Conservation (phyloP, 1,139 yeast species). For the Komagataea norvegica region DNA sequence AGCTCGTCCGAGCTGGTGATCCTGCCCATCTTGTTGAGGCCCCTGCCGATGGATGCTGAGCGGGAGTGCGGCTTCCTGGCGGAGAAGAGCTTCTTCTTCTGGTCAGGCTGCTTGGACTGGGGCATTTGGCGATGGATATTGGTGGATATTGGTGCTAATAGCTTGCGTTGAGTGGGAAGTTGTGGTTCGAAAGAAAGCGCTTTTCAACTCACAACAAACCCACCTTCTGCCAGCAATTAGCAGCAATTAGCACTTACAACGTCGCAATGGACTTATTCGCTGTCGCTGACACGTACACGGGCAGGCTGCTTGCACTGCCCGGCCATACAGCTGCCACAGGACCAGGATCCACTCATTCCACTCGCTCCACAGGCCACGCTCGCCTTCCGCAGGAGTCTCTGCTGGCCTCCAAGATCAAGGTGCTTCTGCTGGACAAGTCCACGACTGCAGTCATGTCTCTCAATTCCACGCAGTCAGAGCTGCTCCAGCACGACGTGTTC, state of each 20-base stretch:
- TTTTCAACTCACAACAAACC: background rate
- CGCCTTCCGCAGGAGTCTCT: conserved; percentile 15
- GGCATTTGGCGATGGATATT: conserved; percentile 7
- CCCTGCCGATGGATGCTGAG: conserved; percentile 25
- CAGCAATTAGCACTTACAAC: no score
- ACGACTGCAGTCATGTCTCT: conserved; percentile 84
- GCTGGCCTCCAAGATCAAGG: conserved; percentile 53
- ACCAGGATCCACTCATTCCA: no score
- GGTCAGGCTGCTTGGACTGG: conserved; percentile 10
- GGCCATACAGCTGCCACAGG: no score
- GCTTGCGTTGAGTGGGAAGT: background rate
- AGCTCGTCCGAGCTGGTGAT: conserved; percentile 15
- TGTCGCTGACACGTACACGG: conserved; percentile 47
- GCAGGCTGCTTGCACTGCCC: no score
- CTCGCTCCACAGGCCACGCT: conserved; percentile 12
- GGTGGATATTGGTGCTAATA: no score
- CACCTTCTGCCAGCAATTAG: background rate
- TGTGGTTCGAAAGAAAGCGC: background rate
- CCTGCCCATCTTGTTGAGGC: conserved; percentile 23
- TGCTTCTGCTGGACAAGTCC: conserved; percentile 68
- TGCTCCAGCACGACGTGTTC: conserved; percentile 76
- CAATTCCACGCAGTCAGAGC: conserved; percentile 81
- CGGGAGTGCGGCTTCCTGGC: conserved; percentile 21
- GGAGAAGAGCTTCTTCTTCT: conserved; percentile 23
- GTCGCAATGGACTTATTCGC: conserved; percentile 54